Percentiles rank a stretch among this genome's conserved stretches.
These are phyloP conservation scores for Immersiporthe knoxdaviesiana DNA, from an alignment of 2,329 filamentous ascomycete species.

Conservation along the genomic window DNA sequence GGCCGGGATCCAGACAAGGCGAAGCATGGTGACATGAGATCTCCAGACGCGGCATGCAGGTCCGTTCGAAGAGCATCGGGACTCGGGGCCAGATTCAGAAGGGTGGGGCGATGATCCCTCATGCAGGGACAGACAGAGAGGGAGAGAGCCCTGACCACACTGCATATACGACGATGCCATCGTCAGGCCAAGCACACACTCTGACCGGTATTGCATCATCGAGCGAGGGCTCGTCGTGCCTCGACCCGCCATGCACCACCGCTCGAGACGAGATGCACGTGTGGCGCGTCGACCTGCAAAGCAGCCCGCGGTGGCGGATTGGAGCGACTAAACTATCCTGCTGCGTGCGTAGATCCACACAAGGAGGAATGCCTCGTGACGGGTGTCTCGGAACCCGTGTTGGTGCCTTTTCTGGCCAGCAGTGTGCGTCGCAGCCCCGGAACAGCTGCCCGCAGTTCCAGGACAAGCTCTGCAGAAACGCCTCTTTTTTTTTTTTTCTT, in stretches of 20 bases:
- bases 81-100: slow-evolving; percentile 20
- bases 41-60: slow-evolving; percentile 3
- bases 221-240: not conserved
- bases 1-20: not conserved
- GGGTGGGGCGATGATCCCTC: slow-evolving; percentile 21
- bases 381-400: not conserved
- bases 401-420: not conserved
- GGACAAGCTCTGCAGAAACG: not conserved
- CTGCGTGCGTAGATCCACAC: not conserved
- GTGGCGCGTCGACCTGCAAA: not conserved
- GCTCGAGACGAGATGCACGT: slow-evolving; percentile 4
- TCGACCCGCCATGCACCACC: not conserved
- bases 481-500: no score
- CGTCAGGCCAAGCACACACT: not conserved
- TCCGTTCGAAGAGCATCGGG: slow-evolving; percentile 13
- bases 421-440: slow-evolving; percentile 9
- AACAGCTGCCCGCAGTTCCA: slow-evolving; percentile 15
- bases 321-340: not conserved
- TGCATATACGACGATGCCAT: slow-evolving; percentile 12
- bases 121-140: no score
- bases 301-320: no score
- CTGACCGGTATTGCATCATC: slow-evolving; percentile 1
- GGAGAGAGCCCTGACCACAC: not conserved
- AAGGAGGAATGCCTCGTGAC: not conserved
- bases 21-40: slow-evolving; percentile 1